phyloP scores from a whole-genome alignment of 176 grass and related monocot genomes.

The Hordeum marinum region DNA sequence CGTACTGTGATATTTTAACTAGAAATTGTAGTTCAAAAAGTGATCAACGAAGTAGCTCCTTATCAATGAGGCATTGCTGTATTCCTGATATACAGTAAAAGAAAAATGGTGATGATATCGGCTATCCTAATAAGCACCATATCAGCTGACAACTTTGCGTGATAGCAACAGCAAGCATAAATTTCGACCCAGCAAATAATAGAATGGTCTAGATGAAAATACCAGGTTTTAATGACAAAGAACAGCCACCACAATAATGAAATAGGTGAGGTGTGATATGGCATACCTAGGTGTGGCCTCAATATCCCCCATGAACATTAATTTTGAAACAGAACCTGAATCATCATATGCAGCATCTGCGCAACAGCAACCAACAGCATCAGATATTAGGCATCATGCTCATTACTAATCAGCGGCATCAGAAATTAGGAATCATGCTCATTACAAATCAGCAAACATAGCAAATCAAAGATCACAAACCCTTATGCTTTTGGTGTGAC shows the following conservation, averaged over 20 bases:
- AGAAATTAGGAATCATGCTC: neutral
- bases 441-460: neutral
- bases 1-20: neutral
- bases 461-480: conserved; percentile 24
- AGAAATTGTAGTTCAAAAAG: neutral
- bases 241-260: neutral
- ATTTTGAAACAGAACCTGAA: conserved; percentile 39
- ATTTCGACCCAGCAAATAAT: neutral
- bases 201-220: neutral
- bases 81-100: neutral
- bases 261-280: neutral
- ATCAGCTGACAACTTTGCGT: neutral
- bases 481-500: conserved; percentile 26
- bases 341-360: conserved; percentile 34
- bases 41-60: neutral
- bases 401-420: neutral
- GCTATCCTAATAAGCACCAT: neutral
- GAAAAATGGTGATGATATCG: neutral
- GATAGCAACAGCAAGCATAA: neutral
- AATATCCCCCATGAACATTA: conserved; percentile 54
- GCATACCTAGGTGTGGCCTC: conserved; percentile 29
- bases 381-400: neutral
- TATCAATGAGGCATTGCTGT: neutral
- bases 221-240: neutral
- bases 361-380: conserved; percentile 3